phyloP scores from a whole-genome alignment of 2,329 filamentous ascomycete genomes.

The Trichoderma sp. region DNA sequence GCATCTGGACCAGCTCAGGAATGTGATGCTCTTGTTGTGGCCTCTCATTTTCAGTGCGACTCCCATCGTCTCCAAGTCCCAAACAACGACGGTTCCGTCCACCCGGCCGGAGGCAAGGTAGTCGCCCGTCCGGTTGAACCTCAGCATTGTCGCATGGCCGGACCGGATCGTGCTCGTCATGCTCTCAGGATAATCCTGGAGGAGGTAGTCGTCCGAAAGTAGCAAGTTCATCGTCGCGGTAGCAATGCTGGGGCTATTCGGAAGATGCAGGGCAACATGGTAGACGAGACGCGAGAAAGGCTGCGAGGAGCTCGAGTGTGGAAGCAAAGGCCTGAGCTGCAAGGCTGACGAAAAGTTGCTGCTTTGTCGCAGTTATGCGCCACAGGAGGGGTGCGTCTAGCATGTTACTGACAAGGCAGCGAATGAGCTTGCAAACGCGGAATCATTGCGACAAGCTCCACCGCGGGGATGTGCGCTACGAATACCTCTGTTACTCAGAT shows the following conservation, averaged over 20 bases:
- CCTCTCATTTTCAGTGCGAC: conserved; percentile 92
- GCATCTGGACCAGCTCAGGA: conserved; percentile 90
- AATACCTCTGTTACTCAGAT: conserved; percentile 13
- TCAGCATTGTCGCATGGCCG: conserved; percentile 66
- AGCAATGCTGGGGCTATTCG: conserved; percentile 28
- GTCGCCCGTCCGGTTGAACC: conserved; percentile 94
- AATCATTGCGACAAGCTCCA: conserved; percentile 24
- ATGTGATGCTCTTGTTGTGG: conserved; percentile 92
- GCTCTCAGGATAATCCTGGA: conserved; percentile 85
- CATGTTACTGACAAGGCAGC: not conserved
- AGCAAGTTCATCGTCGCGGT: conserved; percentile 57
- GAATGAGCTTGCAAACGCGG: conserved; percentile 16
- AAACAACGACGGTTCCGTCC: conserved; percentile 92
- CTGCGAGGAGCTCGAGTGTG: conserved; percentile 22
- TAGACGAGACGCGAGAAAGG: conserved; percentile 27
- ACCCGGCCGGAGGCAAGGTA: conserved; percentile 91
- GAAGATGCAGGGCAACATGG: conserved; percentile 30
- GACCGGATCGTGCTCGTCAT: conserved; percentile 84
- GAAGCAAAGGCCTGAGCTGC: conserved; percentile 32
- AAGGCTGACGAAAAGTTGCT: conserved; percentile 39
- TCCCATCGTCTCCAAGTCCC: conserved; percentile 96
- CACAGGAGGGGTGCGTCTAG: conserved; percentile 21
- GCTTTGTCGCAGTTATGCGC: conserved; percentile 9
- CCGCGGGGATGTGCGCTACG: conserved; percentile 31
- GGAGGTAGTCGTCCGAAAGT: conserved; percentile 64